A percentile compares a stretch with the other conserved stretches of the same genome.
phyloP scores from a whole-genome alignment of 306 rosid genomes.

The Quercus parvula region DNA sequence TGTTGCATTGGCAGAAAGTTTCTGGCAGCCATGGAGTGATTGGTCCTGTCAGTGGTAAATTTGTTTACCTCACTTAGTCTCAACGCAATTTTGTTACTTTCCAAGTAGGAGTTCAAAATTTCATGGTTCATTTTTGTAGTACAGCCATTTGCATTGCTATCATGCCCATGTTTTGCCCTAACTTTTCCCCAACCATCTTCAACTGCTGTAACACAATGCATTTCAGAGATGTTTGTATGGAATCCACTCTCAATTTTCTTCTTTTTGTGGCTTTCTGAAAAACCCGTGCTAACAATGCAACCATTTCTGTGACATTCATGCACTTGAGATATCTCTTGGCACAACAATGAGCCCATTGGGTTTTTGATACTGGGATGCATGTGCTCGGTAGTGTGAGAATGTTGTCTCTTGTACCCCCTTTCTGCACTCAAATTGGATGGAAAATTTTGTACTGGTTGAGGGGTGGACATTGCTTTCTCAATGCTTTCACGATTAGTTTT shows the following conservation, averaged over 20 bases:
- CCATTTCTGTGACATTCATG: constrained; percentile 32
- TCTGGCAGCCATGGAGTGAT: constrained; percentile 28
- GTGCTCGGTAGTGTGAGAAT: constrained; percentile 27
- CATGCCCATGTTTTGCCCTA: constrained; percentile 15
- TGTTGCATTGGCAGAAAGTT: constrained; percentile 25
- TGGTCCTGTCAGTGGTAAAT: constrained; percentile 21
- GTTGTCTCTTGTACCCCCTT: constrained; percentile 49
- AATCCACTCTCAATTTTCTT: constrained; percentile 36
- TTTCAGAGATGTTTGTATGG: constrained; percentile 28
- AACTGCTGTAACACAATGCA: constrained; percentile 20
- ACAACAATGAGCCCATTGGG: constrained; percentile 29
- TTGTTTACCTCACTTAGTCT: constrained; percentile 19
- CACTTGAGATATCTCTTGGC: constrained; percentile 36
- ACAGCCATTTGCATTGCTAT: constrained; percentile 17
- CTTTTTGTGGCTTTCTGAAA: constrained; percentile 38
- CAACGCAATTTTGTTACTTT: constrained; percentile 23
- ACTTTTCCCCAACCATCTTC: constrained; percentile 28
- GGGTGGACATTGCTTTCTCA: constrained; percentile 25
- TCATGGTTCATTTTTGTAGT: constrained; percentile 22
- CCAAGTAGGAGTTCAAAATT: constrained; percentile 27
- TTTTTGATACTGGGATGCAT: constrained; percentile 21
- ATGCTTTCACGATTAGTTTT: constrained; percentile 20
- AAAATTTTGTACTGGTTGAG: constrained; percentile 27
- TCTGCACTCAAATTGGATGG: constrained; percentile 33
- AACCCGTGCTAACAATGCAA: constrained; percentile 19